phyloP scores from a whole-genome alignment of 2,329 filamentous ascomycete genomes.

The Hortaea werneckii region DNA sequence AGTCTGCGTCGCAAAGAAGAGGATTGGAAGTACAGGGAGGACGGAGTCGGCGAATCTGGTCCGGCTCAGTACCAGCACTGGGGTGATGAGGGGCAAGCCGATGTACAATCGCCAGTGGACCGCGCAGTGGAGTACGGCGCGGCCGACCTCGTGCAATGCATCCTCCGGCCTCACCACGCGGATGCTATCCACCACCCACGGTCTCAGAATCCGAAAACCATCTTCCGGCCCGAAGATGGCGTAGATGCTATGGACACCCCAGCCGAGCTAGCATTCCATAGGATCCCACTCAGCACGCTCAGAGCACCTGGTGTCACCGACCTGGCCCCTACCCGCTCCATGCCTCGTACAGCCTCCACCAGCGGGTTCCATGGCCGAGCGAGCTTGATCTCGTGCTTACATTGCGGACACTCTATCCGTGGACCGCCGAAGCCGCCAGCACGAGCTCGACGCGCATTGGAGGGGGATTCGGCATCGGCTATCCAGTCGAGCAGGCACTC shows the following conservation, averaged over 20 bases:
- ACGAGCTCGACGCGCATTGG: conserved; percentile 37
- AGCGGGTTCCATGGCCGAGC: conserved; percentile 64
- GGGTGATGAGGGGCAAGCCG: conserved; percentile 57
- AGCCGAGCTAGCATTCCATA: conserved; percentile 22
- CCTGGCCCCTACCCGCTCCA: conserved; percentile 47
- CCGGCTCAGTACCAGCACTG: conserved; percentile 57
- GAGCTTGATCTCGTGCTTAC: conserved; percentile 70
- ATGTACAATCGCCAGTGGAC: conserved; percentile 45
- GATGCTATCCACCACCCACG: conserved; percentile 20
- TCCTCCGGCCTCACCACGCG: conserved; percentile 8
- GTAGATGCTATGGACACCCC: conserved; percentile 54
- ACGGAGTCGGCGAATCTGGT: conserved; percentile 54
- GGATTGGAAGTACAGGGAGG: conserved; percentile 52
- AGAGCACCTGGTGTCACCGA: conserved; percentile 58
- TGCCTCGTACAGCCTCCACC: conserved; percentile 53
- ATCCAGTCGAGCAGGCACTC: conserved; percentile 86
- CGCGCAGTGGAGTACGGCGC: conserved; percentile 16
- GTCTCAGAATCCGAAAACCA: conserved; percentile 43
- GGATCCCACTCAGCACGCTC: conserved; percentile 34
- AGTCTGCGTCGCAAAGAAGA: conserved; percentile 48
- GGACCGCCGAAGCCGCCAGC: conserved; percentile 33
- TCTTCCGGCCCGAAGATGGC: conserved; percentile 57
- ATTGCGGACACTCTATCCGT: conserved; percentile 75
- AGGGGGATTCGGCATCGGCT: conserved; percentile 67
- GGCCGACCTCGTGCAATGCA: conserved; percentile 8